Evolutionary conservation across 768 basidiomycete genomes (phyloP).

Genomic region (Boletus sp.): DNA sequence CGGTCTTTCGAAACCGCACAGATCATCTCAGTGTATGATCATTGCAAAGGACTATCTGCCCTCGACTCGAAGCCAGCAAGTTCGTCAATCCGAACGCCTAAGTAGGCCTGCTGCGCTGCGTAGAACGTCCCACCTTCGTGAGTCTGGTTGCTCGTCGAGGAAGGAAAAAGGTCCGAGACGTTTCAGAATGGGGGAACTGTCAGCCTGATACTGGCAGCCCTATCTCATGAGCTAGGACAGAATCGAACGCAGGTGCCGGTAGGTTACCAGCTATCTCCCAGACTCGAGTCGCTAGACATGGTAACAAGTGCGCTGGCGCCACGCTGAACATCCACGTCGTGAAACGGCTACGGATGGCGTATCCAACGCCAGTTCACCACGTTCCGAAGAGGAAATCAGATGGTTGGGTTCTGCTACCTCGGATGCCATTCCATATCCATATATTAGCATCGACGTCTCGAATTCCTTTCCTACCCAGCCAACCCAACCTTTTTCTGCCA

Average conservation of each 20-base stretch:
- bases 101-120: not conserved
- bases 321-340: not conserved
- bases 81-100: too few relatives aligned
- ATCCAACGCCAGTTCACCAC: too few relatives aligned
- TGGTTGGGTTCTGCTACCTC: not conserved
- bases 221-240: not conserved
- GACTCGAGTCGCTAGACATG: not conserved
- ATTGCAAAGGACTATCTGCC: too few relatives aligned
- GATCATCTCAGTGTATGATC: too few relatives aligned
- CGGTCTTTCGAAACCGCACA: too few relatives aligned
- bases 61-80: too few relatives aligned
- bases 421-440: slow-evolving; percentile 7
- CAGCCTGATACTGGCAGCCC: not conserved
- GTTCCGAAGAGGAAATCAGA: not conserved
- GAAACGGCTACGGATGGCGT: not conserved
- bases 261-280: not conserved
- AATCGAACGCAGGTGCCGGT: not conserved
- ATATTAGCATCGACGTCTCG: not conserved
- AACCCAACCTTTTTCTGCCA: too few relatives aligned
- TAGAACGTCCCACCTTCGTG: not conserved
- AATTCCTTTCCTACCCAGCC: not conserved
- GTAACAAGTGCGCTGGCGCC: not conserved
- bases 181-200: not conserved
- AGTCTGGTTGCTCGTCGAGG: not conserved
- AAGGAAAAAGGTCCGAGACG: not conserved